These are phyloP conservation scores for Ganoderma resinaceum DNA, from an alignment of 1,284 basidiomycete genomes.

Conservation along the genomic window DNA sequence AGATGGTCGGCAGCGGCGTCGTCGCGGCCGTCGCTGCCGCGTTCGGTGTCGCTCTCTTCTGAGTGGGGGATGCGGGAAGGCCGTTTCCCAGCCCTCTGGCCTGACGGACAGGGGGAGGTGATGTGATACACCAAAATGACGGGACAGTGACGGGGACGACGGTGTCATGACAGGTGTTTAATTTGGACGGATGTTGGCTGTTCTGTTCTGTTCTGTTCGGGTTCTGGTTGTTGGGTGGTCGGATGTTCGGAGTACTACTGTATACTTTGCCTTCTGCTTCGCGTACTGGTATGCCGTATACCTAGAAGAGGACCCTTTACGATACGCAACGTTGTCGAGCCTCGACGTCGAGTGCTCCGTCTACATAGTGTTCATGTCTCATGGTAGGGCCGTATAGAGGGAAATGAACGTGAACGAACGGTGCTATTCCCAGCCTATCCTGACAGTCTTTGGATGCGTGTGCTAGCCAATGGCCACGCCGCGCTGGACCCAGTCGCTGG, in stretches of 20 bases:
- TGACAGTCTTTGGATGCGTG: too few species aligned
- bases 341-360: conserved; percentile 5
- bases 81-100: too few species aligned
- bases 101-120: background rate
- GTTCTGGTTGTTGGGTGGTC: background rate
- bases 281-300: background rate
- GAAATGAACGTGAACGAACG: background rate
- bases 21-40: conserved; percentile 30
- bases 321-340: background rate
- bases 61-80: background rate
- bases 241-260: background rate
- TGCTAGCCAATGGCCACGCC: background rate
- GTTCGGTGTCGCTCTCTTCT: conserved; percentile 31
- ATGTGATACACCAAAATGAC: background rate
- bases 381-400: background rate
- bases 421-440: background rate
- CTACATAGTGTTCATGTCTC: background rate
- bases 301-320: background rate
- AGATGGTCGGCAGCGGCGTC: conserved; percentile 23
- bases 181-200: background rate
- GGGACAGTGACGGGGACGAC: background rate
- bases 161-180: conserved; percentile 2
- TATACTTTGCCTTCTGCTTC: background rate
- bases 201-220: background rate
- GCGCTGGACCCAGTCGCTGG: background rate